These are phyloP conservation scores for Fusarium austroafricanum DNA, from an alignment of 2,329 filamentous ascomycete species.

Conservation along the genomic window DNA sequence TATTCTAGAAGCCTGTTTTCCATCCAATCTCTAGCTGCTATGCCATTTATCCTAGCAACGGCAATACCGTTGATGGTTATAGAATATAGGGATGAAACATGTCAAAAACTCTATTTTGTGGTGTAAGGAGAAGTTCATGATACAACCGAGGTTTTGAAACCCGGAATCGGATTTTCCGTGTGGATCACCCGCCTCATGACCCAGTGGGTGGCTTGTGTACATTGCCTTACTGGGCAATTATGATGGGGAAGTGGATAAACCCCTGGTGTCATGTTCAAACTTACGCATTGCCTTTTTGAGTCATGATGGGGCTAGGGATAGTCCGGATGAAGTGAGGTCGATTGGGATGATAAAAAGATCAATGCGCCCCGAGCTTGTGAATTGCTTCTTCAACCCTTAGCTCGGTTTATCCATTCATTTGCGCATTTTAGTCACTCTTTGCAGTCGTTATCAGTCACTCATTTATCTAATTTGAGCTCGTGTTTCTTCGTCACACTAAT, in stretches of 20 bases:
- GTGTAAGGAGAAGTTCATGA: not conserved
- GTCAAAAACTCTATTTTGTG: slow-evolving; percentile 15
- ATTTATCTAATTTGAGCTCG: not conserved
- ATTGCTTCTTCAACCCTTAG: not conserved
- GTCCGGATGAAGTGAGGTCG: not conserved
- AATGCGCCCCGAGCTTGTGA: not conserved
- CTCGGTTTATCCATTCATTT: slow-evolving; percentile 1
- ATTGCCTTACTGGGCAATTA: not conserved
- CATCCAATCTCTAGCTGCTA: not conserved
- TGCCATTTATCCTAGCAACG: too few relatives aligned
- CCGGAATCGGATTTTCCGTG: slow-evolving; percentile 8
- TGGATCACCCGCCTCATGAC: not conserved
- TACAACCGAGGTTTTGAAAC: slow-evolving; percentile 4
- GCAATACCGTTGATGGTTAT: not conserved
- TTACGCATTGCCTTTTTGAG: slow-evolving; percentile 19
- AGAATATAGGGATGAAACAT: slow-evolving; percentile 7
- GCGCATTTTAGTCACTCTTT: not conserved
- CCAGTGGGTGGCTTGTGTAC: not conserved
- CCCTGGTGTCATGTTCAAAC: not conserved
- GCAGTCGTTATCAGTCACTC: slow-evolving; percentile 13
- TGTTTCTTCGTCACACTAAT: not conserved
- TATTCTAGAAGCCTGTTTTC: not conserved
- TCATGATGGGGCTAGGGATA: not conserved
- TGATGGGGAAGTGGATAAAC: not conserved
- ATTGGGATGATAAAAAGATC: slow-evolving; percentile 5